Evolutionary conservation across 2,329 filamentous ascomycete species (phyloP).

Genomic region (Penicillium corylophilum): DNA sequence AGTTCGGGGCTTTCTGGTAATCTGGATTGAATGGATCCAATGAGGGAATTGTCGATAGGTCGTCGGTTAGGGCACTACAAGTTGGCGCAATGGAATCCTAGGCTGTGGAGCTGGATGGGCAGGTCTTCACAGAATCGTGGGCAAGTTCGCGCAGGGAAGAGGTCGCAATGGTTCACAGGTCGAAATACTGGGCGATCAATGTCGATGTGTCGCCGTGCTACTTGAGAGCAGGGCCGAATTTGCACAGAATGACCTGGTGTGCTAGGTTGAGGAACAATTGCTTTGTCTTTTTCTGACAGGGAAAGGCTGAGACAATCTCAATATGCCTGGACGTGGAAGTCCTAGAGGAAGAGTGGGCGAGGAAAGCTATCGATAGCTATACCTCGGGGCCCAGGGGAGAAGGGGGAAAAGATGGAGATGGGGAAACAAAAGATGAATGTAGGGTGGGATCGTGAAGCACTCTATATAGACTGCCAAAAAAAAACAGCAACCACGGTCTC

Average conservation of each 20-base stretch:
- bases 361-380: conserved; percentile 14
- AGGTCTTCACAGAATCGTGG: conserved; percentile 1
- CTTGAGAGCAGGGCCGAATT: conserved; percentile 12
- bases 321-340: background rate
- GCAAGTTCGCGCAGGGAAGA: conserved; percentile 5
- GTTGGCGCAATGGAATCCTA: conserved; percentile 12
- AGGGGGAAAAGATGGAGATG: background rate
- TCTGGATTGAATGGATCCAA: background rate
- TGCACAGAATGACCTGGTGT: background rate
- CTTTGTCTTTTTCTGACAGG: conserved; percentile 8
- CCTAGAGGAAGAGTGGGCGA: background rate
- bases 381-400: conserved; percentile 2
- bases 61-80: conserved; percentile 13
- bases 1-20: background rate
- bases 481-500: background rate
- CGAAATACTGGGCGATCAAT: background rate
- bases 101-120: background rate
- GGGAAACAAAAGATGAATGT: conserved; percentile 2
- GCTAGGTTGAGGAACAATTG: conserved; percentile 9
- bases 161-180: background rate
- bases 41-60: background rate
- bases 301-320: background rate
- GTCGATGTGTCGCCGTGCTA: conserved; percentile 9
- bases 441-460: conserved; percentile 6
- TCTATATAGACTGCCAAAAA: conserved; percentile 16